Percentiles rank a stretch among this genome's conserved stretches.
Conservation (phyloP, 441 rosid species). For the Melastoma candidum region DNA sequence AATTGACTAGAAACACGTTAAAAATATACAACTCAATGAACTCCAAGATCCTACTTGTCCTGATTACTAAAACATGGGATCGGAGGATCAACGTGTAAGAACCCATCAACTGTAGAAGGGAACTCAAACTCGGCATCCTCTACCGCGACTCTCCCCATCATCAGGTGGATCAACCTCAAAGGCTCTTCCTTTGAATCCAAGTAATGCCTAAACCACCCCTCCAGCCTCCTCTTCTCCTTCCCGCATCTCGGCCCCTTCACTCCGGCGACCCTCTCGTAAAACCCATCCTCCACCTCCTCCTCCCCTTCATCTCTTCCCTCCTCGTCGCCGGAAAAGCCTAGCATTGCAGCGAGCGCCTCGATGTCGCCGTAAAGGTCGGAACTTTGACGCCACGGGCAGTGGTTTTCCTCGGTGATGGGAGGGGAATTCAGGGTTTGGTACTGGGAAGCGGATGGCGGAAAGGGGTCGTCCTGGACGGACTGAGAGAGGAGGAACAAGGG, state of each 20-base stretch:
- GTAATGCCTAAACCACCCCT: slow-evolving; percentile 32
- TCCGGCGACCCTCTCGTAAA: slow-evolving; percentile 38
- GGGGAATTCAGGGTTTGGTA: neutral
- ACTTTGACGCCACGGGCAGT: neutral
- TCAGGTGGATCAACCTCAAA: slow-evolving; percentile 38
- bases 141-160: slow-evolving; percentile 25
- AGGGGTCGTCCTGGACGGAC: neutral
- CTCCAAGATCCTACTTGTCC: neutral
- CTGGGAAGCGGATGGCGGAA: neutral
- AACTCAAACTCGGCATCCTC: slow-evolving; percentile 28
- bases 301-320: slow-evolving; percentile 8
- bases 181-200: slow-evolving; percentile 24
- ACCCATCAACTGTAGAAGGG: slow-evolving; percentile 30
- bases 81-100: slow-evolving; percentile 29
- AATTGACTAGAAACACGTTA: no score
- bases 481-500: slow-evolving; percentile 3
- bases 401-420: neutral
- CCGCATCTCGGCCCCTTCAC: slow-evolving; percentile 37
- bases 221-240: slow-evolving; percentile 31
- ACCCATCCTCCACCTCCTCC: slow-evolving; percentile 28
- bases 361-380: neutral
- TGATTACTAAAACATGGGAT: neutral
- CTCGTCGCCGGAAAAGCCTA: neutral
- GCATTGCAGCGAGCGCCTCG: slow-evolving; percentile 2
- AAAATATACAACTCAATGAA: no score